Base-by-base conservation (phyloP, 2,329 filamentous ascomycete species). In the Rugonectria rugulosa region DNA sequence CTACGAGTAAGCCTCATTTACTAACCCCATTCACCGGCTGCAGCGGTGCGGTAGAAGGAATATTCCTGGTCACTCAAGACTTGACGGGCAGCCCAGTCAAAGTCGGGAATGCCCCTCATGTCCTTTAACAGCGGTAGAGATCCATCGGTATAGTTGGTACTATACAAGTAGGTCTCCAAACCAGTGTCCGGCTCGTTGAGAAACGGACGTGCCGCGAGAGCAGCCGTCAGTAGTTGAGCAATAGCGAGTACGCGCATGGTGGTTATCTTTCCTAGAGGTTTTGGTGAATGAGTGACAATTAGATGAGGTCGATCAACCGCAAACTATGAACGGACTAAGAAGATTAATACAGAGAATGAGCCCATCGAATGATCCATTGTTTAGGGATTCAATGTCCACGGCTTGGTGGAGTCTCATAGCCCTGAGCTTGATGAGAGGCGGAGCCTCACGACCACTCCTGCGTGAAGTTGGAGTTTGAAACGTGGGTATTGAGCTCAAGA, bases 1-100 rank as follows among this genome's bases (percentile, higher is more conserved):
- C 2, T 34, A 12, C 4, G 7, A 20, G 9, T 14, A 11, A 2
- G 31, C 14, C 3, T 11, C 36, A 6, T 20, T 6, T 19, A 60
- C 57, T 53, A 34, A 61, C 58, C 68, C 77, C 76, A 82, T 63
- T 82, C 79, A 41, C 78, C 78, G 4, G 75, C 79, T 7, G 79
- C 77, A 14, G 75, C 79, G 52, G 75, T 78, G 23, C 79, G 75
- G 68, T 81, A 81, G 70, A 79, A 82, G 12, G 78, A 75, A 57
- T 79, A 82, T 23, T 75, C 63, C 19, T 73, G 70, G 24, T 64
- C 64, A 47, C 73, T 73, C 60, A 81, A 69, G 57, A 74, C 70
- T 51, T 77, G 74, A 11, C 76, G 72, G 15, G 79, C 79, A 4
- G 76, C 77, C 68, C 72, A 81, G 46, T 82, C 78, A 52, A 82